Conservation (phyloP, 176 grass and related monocot genomes). For the Cenchrus americanus region DNA sequence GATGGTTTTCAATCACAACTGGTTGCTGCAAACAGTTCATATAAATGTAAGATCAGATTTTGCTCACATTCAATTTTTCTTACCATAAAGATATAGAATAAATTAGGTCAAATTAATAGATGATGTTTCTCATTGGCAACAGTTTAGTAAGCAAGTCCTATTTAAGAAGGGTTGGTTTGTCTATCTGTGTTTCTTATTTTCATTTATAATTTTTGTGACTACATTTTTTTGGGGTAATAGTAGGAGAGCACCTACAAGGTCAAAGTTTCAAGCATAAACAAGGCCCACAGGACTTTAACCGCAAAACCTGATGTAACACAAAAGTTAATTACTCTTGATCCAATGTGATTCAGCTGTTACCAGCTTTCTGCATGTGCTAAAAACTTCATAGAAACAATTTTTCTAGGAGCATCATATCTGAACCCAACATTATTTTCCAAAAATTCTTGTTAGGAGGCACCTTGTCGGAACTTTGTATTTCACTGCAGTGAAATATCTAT, state of each 20-base stretch:
- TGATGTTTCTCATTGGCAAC: constrained; percentile 22
- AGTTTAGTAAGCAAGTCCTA: constrained; percentile 7
- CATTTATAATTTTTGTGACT: no score
- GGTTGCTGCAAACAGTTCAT: constrained; percentile 31
- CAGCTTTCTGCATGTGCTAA: not conserved
- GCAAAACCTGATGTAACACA: not conserved
- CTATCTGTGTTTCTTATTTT: no score
- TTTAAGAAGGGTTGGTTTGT: not conserved
- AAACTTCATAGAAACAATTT: not conserved
- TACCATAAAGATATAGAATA: constrained; percentile 11
- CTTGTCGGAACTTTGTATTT: not conserved
- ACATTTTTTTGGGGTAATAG: not conserved
- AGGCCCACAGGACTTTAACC: not conserved
- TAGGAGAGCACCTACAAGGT: not conserved
- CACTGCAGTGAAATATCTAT: not conserved
- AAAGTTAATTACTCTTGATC: not conserved
- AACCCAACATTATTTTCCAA: not conserved
- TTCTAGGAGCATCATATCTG: not conserved
- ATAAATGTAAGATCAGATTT: constrained; percentile 43
- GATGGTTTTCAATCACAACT: constrained; percentile 6
- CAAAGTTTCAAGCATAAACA: not conserved
- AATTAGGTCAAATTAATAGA: constrained; percentile 9
- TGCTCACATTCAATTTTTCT: not conserved
- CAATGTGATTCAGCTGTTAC: not conserved
- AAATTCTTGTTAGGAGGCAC: not conserved